Percentiles rank a stretch among this genome's conserved stretches.
Evolutionary conservation across 2,329 filamentous ascomycete genomes (phyloP).

Genomic region (Apiospora kogelbergensis): DNA sequence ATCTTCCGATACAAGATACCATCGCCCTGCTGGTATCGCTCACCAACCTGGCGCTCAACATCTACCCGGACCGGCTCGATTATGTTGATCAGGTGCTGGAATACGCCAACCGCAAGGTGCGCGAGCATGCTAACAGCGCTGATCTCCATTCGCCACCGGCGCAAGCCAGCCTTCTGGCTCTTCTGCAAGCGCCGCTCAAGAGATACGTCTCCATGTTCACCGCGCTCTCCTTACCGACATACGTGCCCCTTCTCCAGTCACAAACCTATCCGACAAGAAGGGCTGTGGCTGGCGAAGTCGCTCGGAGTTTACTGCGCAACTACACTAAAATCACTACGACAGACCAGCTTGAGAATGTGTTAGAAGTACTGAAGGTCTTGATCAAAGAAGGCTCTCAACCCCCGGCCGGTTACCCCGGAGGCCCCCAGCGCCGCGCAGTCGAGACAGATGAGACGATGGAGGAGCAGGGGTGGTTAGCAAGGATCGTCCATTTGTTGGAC

Average conservation of each 20-base stretch:
- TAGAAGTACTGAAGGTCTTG: conserved; percentile 85
- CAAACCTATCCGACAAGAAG: conserved; percentile 92
- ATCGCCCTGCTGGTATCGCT: conserved; percentile 93
- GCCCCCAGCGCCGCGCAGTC: conserved; percentile 68
- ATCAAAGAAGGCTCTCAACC: conserved; percentile 90
- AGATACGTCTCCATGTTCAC: conserved; percentile 94
- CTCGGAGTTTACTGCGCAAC: conserved; percentile 78
- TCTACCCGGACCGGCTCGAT: conserved; percentile 89
- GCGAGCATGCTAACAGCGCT: conserved; percentile 89
- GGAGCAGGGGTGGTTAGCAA: conserved; percentile 94
- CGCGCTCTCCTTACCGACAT: conserved; percentile 88
- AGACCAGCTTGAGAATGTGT: conserved; percentile 80
- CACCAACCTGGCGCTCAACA: conserved; percentile 89
- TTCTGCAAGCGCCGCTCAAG: conserved; percentile 87
- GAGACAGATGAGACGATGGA: conserved; percentile 98
- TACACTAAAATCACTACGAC: conserved; percentile 76
- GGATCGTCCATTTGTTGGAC: conserved; percentile 85
- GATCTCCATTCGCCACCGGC: conserved; percentile 86
- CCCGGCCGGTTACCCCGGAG: conserved; percentile 80
- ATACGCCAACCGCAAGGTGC: conserved; percentile 83
- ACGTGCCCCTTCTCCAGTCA: conserved; percentile 83
- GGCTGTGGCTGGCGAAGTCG: conserved; percentile 87
- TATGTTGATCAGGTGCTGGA: conserved; percentile 93
- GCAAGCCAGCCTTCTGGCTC: conserved; percentile 84
- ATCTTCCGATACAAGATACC: conserved; percentile 89